Percentiles rank a stretch among this genome's conserved stretches.
phyloP scores from a whole-genome alignment of 208 protist genomes.

The Acanthamoeba lenticulata region DNA sequence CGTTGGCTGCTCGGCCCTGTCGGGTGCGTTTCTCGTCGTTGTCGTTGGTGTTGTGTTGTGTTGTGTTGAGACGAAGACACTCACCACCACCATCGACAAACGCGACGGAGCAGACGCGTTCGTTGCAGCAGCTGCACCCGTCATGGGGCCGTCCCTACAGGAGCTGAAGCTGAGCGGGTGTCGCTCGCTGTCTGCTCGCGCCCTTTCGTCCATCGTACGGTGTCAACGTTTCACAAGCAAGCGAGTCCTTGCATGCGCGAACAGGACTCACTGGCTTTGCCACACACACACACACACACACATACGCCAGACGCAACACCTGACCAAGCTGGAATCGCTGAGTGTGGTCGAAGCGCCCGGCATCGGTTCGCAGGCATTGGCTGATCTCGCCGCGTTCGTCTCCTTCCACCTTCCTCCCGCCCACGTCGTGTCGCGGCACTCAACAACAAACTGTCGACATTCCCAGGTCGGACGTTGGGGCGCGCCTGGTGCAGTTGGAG shows the following conservation, averaged over 20 bases:
- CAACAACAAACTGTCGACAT: background rate
- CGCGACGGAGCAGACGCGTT: background rate
- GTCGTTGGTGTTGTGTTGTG: background rate
- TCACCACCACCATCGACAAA: background rate
- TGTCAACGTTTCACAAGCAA: too few relatives aligned
- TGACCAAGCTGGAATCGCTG: background rate
- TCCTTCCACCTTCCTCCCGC: too few relatives aligned
- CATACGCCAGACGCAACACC: background rate
- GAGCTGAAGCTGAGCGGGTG: background rate
- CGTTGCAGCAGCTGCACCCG: background rate
- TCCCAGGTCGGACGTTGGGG: background rate
- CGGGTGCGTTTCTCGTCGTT: background rate
- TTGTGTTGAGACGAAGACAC: too few relatives aligned
- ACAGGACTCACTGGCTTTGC: too few relatives aligned
- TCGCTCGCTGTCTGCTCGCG: background rate
- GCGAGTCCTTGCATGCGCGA: too few relatives aligned
- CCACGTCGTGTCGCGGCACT: background rate
- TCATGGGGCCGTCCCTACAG: background rate
- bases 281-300: too few relatives aligned
- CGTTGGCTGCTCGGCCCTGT: background rate
- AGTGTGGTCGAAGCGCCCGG: background rate
- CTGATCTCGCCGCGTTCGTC: background rate
- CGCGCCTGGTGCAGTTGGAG: background rate
- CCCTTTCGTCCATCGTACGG: background rate
- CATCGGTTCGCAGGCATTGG: background rate